Evolutionary conservation across 2,329 filamentous ascomycete species (phyloP), one percentile per base, ranked within the genome.

Genomic region (Coniochaeta sp.): DNA sequence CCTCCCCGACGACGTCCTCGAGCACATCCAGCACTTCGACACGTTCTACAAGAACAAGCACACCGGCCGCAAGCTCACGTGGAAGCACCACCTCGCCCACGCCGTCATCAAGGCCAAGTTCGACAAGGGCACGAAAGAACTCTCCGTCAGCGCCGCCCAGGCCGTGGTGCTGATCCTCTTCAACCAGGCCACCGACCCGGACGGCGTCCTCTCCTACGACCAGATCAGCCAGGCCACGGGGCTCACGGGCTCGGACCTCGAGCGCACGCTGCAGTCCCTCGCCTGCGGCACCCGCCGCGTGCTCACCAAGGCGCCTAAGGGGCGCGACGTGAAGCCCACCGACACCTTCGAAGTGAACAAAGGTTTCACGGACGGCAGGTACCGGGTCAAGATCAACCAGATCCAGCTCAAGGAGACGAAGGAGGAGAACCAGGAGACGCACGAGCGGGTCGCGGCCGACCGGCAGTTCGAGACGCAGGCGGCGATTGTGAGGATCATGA

Each of bases 321-420:
- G 89, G 50, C 83, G 85, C 51, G 91, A 99, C 0, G 83, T 99
- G 58, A 79, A 80, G 53, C 64, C 75, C 1, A 89, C 81, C 0
- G 95, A 99, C 69, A 88, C 85, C 0, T 99, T 99, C 63, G 82
- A 82, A 0, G 85, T 95, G 63, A 96, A 96, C 71, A 69, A 78
- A 42, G 66, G 67, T 14, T 99, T 99, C 69, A 73, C 73, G 2
- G 87, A 96, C 63, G 79, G 85, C 18, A 95, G 94, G 68, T 87
- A 89, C 69, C 84, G 91, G 52, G 85, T 99, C 71, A 99, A 99
- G 75, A 96, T 99, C 75, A 99, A 97, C 71, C 92, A 96, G 70
- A 94, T 99, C 60, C 94, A 99, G 70, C 80, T 96, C 49, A 95
- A 94, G 71, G 94, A 99, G 71, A 97, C 94, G 1, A 88, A 87